Evolutionary conservation across 202 grass and related monocot species (phyloP).

Genomic region (Elaeis oleifera): DNA sequence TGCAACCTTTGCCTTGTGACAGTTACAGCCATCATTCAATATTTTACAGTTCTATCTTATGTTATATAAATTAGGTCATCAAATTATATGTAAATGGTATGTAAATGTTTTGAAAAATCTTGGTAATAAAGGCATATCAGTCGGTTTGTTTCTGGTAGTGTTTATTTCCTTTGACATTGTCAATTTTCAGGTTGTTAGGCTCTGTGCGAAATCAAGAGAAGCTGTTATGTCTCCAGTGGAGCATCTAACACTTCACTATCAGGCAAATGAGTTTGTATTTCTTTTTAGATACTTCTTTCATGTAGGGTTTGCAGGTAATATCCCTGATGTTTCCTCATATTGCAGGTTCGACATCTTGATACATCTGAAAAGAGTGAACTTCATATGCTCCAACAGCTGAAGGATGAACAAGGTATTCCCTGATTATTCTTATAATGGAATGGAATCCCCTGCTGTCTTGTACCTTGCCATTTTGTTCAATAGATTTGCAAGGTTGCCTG

Average conservation of each 20-base stretch:
- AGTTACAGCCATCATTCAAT: no score
- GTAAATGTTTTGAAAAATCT: no score
- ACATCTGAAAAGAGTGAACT: slow-evolving; percentile 97
- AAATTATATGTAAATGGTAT: no score
- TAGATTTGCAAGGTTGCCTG: no score
- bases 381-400: slow-evolving; percentile 87
- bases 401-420: slow-evolving; percentile 88
- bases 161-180: no score
- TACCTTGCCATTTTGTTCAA: no score
- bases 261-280: slow-evolving; percentile 34
- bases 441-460: no score
- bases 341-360: slow-evolving; percentile 89
- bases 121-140: no score
- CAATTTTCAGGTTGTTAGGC: slow-evolving; percentile 67
- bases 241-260: slow-evolving; percentile 97
- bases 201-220: slow-evolving; percentile 98
- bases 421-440: not conserved
- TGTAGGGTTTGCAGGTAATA: not conserved
- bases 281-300: slow-evolving; percentile 2
- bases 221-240: slow-evolving; percentile 96
- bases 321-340: slow-evolving; percentile 1
- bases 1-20: no score
- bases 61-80: no score
- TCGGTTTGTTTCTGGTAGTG: no score
- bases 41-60: no score